Base-by-base conservation (phyloP, 805 yeast genomes). In the Teunomyces funiuensis region DNA sequence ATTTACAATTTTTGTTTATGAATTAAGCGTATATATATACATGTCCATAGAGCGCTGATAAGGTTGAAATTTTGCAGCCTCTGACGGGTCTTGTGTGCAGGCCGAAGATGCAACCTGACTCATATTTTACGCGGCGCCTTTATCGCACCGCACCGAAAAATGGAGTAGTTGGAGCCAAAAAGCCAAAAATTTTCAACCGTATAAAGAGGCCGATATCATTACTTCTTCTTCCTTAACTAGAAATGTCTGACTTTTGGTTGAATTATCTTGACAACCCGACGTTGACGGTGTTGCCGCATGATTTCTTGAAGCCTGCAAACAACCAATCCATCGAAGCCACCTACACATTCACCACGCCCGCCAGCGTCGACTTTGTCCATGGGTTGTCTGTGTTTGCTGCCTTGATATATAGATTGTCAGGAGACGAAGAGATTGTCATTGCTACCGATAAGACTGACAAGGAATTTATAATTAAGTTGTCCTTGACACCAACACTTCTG, bases 371-470 rank as follows among this genome's bases (percentile, higher is more conserved):
- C 48, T 86, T 83, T 59, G 56, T 69, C 7, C 62, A 77, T 11
- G 81, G 82, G 0, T 69, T 88, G 46, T 69, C 96, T 13, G 77
- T 77, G 1, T 86, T 82, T 65, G 79, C 84, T 17, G 79, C 84
- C 1, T 72, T 91, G 43, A 73, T 88, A 28, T 83, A 77, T 63
- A 74, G 98, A 57, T 69, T 88, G 36, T 85, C 97, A 2, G 98
- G 97, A 17, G 98, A 91, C 60, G 97, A 91, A 50, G 97, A 91
- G 54, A 82, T 93, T 38, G 82, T 85, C n/a, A 67, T 91, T 46
- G 89, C 90, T n/a, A 81, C 89, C 0, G 80, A 83, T 51, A 45
- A 47, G 11, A 42, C 53, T 8, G 59, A 57, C 11, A 65, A 68
- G 39, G 79, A 79, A 19, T 77, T 82, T 49, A 81, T 87, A 13